A percentile compares a stretch with the other conserved stretches of the same genome.
phyloP scores from a whole-genome alignment of 495 filamentous ascomycete species.

The Aspergillus sclerotioniger region DNA sequence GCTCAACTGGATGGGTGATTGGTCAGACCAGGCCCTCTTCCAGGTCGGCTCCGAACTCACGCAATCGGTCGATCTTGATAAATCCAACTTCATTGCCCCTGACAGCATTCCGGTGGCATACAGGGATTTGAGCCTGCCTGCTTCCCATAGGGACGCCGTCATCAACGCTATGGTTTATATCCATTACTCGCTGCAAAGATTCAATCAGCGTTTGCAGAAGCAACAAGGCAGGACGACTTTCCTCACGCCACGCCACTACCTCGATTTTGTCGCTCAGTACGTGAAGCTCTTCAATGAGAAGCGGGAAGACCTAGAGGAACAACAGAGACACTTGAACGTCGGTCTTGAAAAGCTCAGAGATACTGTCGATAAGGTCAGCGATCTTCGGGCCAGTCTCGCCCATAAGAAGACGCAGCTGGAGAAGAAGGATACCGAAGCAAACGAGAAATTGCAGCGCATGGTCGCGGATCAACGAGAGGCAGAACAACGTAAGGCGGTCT shows the following conservation, averaged over 20 bases:
- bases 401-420: slow-evolving; percentile 92
- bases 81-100: slow-evolving; percentile 77
- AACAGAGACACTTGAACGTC: slow-evolving; percentile 96
- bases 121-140: slow-evolving; percentile 76
- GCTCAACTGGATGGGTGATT: slow-evolving; percentile 99
- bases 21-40: slow-evolving; percentile 98
- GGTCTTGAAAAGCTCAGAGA: slow-evolving; percentile 97
- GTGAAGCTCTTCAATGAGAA: slow-evolving; percentile 98
- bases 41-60: slow-evolving; percentile 96
- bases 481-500: slow-evolving; percentile 82
- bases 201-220: slow-evolving; percentile 85
- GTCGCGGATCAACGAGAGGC: slow-evolving; percentile 94
- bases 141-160: slow-evolving; percentile 84
- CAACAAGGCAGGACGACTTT: slow-evolving; percentile 89
- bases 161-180: slow-evolving; percentile 99
- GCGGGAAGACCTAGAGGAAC: slow-evolving; percentile 95
- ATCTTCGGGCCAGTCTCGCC: slow-evolving; percentile 83
- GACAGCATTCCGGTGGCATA: slow-evolving; percentile 91
- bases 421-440: slow-evolving; percentile 90
- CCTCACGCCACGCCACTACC: slow-evolving; percentile 93
- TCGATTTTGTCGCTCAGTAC: slow-evolving; percentile 98
- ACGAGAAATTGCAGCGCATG: slow-evolving; percentile 96
- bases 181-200: slow-evolving; percentile 85
- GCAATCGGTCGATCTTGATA: slow-evolving; percentile 90
- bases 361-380: slow-evolving; percentile 95